These are phyloP conservation scores for Colletotrichum euphorbiae DNA, from an alignment of 2,329 filamentous ascomycete genomes.

Conservation along the genomic window DNA sequence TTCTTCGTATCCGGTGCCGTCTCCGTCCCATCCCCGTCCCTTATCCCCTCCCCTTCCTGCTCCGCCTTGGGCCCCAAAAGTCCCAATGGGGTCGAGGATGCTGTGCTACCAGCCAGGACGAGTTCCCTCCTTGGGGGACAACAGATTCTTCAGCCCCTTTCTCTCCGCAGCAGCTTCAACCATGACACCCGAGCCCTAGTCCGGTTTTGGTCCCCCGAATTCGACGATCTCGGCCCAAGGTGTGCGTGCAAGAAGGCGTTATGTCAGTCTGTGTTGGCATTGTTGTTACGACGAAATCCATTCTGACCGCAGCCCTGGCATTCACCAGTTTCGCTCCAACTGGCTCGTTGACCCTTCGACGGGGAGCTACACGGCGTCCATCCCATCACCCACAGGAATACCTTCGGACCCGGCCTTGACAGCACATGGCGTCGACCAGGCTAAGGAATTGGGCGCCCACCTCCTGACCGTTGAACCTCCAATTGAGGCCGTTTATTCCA, in stretches of 20 bases:
- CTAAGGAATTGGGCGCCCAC: conserved; percentile 78
- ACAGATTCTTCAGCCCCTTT: conserved; percentile 12
- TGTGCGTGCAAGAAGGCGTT: background rate
- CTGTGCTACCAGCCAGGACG: conserved; percentile 11
- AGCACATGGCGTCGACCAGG: conserved; percentile 86
- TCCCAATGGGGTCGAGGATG: conserved; percentile 19
- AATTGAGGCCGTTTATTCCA: conserved; percentile 83
- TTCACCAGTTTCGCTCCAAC: conserved; percentile 82
- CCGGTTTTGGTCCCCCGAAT: background rate
- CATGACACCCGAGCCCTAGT: conserved; percentile 5
- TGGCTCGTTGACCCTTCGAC: conserved; percentile 87
- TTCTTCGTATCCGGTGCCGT: conserved; percentile 28
- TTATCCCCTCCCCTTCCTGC: background rate
- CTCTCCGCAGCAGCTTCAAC: background rate
- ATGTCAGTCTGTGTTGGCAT: background rate
- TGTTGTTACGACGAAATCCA: conserved; percentile 23
- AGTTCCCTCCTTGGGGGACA: conserved; percentile 22
- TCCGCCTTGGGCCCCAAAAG: conserved; percentile 3
- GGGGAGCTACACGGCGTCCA: conserved; percentile 78
- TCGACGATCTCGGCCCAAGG: conserved; percentile 1
- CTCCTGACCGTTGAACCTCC: conserved; percentile 72
- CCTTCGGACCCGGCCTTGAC: conserved; percentile 89
- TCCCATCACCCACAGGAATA: conserved; percentile 87
- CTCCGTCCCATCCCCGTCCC: conserved; percentile 31
- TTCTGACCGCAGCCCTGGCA: conserved; percentile 34